phyloP scores from a whole-genome alignment of 163 green algal genomes.

The Scenedesmus sp. region DNA sequence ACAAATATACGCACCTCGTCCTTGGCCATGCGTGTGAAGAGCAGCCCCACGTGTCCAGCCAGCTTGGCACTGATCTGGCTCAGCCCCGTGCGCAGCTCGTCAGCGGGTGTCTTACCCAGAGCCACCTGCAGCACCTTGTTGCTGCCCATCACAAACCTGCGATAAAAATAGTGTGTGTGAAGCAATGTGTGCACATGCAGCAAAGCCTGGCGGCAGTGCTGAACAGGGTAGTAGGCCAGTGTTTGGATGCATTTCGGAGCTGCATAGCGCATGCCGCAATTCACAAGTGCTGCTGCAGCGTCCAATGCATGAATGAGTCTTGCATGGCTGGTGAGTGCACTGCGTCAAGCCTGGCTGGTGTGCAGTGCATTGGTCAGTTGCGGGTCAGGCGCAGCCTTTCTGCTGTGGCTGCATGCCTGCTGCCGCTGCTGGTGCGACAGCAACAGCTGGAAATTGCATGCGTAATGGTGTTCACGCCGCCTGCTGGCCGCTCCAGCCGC shows the following conservation, averaged over 20 bases:
- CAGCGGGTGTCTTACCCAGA: slow-evolving; percentile 80
- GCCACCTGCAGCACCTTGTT: slow-evolving; percentile 94
- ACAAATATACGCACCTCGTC: slow-evolving; percentile 68
- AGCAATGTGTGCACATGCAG: no score
- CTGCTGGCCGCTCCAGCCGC: background rate
- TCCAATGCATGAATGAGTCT: no score
- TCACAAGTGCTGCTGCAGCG: no score
- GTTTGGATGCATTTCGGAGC: no score
- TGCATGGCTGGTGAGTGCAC: no score
- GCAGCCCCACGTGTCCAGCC: slow-evolving; percentile 76
- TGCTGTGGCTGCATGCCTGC: background rate
- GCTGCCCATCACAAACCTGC: slow-evolving; percentile 94
- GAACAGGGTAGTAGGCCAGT: no score
- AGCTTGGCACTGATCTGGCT: slow-evolving; percentile 68
- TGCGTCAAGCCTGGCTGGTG: background rate
- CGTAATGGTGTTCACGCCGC: background rate
- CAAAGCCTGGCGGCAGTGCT: no score
- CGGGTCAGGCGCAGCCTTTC: background rate
- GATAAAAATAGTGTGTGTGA: background rate
- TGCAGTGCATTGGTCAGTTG: background rate
- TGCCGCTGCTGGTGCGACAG: background rate
- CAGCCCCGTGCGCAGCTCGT: slow-evolving; percentile 84
- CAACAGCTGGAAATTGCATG: background rate
- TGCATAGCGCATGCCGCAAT: no score
- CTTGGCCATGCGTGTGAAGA: slow-evolving; percentile 89